Conservation (phyloP, 257 asterid genomes). For the Fraxinus cuspidata region DNA sequence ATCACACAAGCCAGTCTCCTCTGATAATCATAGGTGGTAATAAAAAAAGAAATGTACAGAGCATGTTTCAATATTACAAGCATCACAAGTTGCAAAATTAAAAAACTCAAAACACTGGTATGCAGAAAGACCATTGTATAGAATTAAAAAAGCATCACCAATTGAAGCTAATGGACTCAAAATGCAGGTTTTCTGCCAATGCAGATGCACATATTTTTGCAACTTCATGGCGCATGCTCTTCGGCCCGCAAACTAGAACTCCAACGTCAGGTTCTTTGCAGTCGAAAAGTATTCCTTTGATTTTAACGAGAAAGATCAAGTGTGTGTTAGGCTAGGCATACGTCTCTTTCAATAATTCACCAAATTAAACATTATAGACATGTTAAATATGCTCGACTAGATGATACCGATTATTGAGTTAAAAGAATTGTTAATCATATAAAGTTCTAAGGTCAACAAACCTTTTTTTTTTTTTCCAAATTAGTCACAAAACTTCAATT, state of each 20-base stretch:
- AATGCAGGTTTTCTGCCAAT: slow-evolving; percentile 34
- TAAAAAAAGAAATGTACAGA: background rate
- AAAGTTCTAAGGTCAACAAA: background rate
- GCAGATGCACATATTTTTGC: slow-evolving; percentile 38
- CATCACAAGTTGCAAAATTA: background rate
- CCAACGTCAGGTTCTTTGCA: slow-evolving; percentile 33
- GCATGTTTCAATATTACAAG: background rate
- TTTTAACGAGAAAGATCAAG: background rate
- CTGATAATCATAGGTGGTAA: background rate
- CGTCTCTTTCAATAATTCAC: background rate
- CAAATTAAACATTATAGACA: background rate
- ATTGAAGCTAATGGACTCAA: slow-evolving; percentile 37
- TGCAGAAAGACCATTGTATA: background rate
- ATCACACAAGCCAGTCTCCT: background rate
- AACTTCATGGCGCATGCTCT: slow-evolving; percentile 36
- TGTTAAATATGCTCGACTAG: background rate
- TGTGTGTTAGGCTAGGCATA: background rate
- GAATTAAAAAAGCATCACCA: slow-evolving; percentile 23
- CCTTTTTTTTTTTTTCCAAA: too few species aligned
- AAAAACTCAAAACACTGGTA: background rate
- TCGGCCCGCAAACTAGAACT: slow-evolving; percentile 34
- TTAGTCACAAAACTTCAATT: background rate
- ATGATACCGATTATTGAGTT: background rate
- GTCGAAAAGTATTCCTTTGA: slow-evolving; percentile 22
- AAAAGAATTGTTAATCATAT: background rate